Evolutionary conservation across 2,329 filamentous ascomycete species (phyloP).

Genomic region (Verticillium zaregamsianum): DNA sequence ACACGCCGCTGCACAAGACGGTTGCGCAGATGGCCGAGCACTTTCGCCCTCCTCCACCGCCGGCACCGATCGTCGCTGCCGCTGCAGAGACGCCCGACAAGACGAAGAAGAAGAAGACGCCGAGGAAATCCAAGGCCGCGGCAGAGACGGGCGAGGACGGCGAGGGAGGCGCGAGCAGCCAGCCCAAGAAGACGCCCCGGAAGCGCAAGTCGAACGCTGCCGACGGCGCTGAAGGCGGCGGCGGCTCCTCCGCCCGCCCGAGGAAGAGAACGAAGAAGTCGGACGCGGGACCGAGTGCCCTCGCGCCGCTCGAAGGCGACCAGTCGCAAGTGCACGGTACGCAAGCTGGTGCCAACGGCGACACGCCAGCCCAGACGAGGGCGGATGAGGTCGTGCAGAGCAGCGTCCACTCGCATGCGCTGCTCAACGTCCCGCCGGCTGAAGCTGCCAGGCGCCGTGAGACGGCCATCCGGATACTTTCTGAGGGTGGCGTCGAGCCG

Average conservation of each 20-base stretch:
- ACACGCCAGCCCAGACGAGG: constrained; percentile 5
- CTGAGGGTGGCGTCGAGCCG: constrained; percentile 44
- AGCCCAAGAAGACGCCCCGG: constrained; percentile 23
- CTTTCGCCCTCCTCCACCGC: constrained; percentile 40
- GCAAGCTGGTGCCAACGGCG: neutral
- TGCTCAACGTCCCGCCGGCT: constrained; percentile 28
- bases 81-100: constrained; percentile 15
- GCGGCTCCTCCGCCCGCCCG: neutral
- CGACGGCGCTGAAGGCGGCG: constrained; percentile 3
- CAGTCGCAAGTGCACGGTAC: neutral
- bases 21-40: constrained; percentile 45
- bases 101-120: constrained; percentile 23
- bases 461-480: constrained; percentile 43
- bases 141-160: neutral
- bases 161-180: constrained; percentile 12
- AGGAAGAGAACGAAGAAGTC: constrained; percentile 6
- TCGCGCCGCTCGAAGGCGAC: neutral
- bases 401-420: constrained; percentile 10
- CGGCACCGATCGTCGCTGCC: constrained; percentile 16
- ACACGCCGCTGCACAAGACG: constrained; percentile 53
- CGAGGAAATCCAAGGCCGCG: constrained; percentile 17
- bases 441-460: constrained; percentile 48
- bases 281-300: neutral
- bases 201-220: constrained; percentile 14
- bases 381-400: constrained; percentile 11